A percentile compares a stretch with the other conserved stretches of the same genome.
Conservation (phyloP, 345 rosid genomes). For the Gossypium turneri region DNA sequence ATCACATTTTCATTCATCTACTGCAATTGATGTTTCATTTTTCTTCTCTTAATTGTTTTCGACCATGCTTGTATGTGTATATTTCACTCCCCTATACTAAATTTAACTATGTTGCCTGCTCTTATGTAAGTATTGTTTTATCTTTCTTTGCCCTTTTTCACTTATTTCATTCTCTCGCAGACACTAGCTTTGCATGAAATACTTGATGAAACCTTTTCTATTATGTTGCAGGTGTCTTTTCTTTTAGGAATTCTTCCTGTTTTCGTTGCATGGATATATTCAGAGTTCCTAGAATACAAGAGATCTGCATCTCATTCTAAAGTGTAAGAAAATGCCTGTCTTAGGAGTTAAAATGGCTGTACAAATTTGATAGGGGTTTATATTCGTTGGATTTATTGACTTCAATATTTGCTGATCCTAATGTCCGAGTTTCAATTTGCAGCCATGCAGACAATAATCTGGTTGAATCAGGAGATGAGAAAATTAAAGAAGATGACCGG, state of each 20-base stretch:
- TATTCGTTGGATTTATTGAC: not conserved
- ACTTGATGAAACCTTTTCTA: slow-evolving; percentile 15
- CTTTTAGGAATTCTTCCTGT: slow-evolving; percentile 78
- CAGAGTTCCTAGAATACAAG: slow-evolving; percentile 68
- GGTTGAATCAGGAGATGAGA: slow-evolving; percentile 61
- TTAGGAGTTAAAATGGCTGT: not conserved
- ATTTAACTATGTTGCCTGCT: not conserved
- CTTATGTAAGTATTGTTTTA: not conserved
- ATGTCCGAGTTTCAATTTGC: slow-evolving; percentile 22
- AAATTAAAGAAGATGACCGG: slow-evolving; percentile 70
- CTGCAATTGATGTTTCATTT: not conserved
- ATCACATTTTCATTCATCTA: not conserved
- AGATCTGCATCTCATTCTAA: not conserved
- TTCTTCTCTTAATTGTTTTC: not conserved
- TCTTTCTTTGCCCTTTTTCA: not conserved
- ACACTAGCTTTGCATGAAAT: not conserved
- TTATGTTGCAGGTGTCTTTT: slow-evolving; percentile 70
- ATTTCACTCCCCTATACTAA: not conserved
- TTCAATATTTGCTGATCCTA: slow-evolving; percentile 13
- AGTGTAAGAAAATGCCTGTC: slow-evolving; percentile 51
- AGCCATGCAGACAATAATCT: slow-evolving; percentile 89
- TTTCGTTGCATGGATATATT: slow-evolving; percentile 81
- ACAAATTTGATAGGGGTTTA: slow-evolving; percentile 1
- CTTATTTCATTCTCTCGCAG: not conserved
- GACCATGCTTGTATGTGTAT: slow-evolving; percentile 1